Base-by-base conservation (phyloP, 306 rosid genomes). In the Prunus dulcis region DNA sequence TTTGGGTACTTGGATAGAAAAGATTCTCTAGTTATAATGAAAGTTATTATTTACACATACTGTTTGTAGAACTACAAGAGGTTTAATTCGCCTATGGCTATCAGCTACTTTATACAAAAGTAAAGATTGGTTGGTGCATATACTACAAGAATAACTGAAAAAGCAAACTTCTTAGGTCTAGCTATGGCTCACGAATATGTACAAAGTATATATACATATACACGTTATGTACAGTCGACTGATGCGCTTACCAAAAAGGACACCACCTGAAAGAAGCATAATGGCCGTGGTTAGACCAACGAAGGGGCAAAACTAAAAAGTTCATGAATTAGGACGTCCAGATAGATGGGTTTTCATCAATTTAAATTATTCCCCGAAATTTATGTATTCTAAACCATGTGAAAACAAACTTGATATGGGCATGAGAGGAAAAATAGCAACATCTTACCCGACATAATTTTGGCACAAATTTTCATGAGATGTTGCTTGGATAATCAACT, bases 391-490 rank as follows among this genome's bases (percentile, higher is more conserved):
- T 30, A 72, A 56, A 30, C 9, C 13, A 53, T 22, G 9, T 25
- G 57, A 51, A n/a, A 10, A 53, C 13, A 38, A 71, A 60, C 67
- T 22, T 25, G 27, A 41, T 23, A 22, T 25, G 49, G 58, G 43
- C 23, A 45, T 14, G 51, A 34, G 27, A 47, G 83, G 38, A 30
- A 6, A 12, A 55, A 61, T 84, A 38, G 67, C 63, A 67, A 66
- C 43, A 65, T 17, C 96, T 61, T 92, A 95, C 99, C 99, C 99
- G 0, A 95, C 99, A 67, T 87, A 95, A 75, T 95, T 95, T 86
- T 95, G 99, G 87, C 99, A 95, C 83, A 95, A 82, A 80, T 95
- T 95, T 88, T 95, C 99, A 60, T 77, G 88, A 9, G 99, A 92
- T n/a, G 58, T 80, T 46, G 99, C 99, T 83, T 95, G 97, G 49